phyloP scores from a whole-genome alignment of 2,329 filamentous ascomycete genomes.

The Grosmannia clavigera region DNA sequence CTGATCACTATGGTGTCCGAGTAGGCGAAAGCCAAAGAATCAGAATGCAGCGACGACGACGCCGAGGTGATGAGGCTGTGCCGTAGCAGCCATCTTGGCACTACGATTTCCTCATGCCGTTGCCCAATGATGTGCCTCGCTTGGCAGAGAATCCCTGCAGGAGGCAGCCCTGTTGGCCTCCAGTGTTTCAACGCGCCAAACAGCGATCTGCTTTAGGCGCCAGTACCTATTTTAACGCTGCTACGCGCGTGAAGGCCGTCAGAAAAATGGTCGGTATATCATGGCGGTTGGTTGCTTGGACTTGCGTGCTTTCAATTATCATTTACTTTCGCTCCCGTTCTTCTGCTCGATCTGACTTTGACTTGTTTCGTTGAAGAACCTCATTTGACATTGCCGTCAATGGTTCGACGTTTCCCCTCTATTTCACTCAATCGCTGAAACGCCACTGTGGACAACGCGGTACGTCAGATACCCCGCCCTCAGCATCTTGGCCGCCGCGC shows the following conservation, averaged over 20 bases:
- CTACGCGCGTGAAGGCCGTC: background rate
- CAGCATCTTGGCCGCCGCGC: background rate
- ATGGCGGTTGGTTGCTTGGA: constrained; percentile 3
- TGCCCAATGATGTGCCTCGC: background rate
- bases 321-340: background rate
- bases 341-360: background rate
- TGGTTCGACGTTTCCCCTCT: background rate
- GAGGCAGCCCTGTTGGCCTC: background rate
- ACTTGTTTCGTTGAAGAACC: background rate
- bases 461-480: background rate
- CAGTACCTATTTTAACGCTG: background rate
- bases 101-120: background rate
- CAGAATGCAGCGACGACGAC: background rate
- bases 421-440: background rate
- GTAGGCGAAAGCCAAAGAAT: background rate
- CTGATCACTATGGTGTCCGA: too few relatives aligned
- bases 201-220: constrained; percentile 10
- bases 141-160: background rate
- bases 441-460: background rate
- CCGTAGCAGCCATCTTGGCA: background rate
- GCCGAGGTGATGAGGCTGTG: background rate
- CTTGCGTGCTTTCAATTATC: background rate
- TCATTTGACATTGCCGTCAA: background rate
- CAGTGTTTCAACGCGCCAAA: constrained; percentile 9
- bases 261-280: background rate